Evolutionary conservation across 1,284 basidiomycete genomes (phyloP).

Genomic region (Thelephora terrestris): DNA sequence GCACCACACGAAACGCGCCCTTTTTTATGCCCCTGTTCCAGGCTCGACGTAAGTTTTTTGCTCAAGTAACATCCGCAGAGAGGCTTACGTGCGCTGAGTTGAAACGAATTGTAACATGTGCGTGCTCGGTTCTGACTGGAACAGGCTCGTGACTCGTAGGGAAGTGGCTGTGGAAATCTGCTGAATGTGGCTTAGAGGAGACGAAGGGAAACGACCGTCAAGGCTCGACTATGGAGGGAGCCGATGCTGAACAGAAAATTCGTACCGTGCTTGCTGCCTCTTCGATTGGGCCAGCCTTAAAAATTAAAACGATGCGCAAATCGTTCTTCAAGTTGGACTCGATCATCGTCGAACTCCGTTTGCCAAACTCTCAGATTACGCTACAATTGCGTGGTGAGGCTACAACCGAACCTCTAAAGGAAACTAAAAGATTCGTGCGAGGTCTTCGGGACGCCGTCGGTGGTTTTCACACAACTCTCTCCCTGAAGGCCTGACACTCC

Average conservation of each 20-base stretch:
- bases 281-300: constrained; percentile 56
- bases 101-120: constrained; percentile 69
- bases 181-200: constrained; percentile 43
- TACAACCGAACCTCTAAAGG: constrained; percentile 55
- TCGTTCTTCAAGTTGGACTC: constrained; percentile 77
- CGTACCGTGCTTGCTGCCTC: constrained; percentile 57
- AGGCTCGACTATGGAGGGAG: constrained; percentile 41
- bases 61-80: background rate
- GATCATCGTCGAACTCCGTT: constrained; percentile 67
- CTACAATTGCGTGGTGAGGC: constrained; percentile 58
- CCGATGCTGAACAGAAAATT: constrained; percentile 46
- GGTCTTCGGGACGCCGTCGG: constrained; percentile 68
- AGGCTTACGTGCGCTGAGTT: background rate
- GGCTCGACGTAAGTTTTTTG: constrained; percentile 41
- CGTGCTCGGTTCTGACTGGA: constrained; percentile 69
- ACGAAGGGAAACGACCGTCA: constrained; percentile 35
- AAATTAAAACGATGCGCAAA: constrained; percentile 47
- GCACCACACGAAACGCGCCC: no score
- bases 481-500: background rate
- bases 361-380: constrained; percentile 52
- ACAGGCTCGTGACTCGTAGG: constrained; percentile 50
- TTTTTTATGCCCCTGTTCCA: constrained; percentile 46
- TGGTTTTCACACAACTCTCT: constrained; percentile 54
- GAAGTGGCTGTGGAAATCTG: constrained; percentile 41
- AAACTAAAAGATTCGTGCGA: constrained; percentile 65